Conservation (phyloP, 345 rosid genomes). For the Citrus mangshanensis region DNA sequence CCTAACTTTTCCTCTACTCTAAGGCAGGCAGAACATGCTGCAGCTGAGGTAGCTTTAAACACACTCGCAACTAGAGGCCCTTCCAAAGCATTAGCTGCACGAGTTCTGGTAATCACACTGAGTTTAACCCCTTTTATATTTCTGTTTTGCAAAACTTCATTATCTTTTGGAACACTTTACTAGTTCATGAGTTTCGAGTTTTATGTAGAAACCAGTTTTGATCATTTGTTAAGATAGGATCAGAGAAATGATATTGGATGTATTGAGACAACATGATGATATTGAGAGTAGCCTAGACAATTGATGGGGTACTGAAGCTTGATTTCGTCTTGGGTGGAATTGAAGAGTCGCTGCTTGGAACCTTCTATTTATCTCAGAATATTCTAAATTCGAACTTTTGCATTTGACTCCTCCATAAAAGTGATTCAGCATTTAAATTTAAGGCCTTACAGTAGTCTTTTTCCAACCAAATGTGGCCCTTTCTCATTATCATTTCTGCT, state of each 20-base stretch:
- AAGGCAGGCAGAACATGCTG: constrained; percentile 82
- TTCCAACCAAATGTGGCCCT: background rate
- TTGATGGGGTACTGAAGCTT: background rate
- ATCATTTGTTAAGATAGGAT: background rate
- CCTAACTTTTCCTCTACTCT: constrained; percentile 64
- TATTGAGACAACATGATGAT: background rate
- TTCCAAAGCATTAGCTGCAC: constrained; percentile 59
- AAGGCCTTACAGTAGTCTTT: background rate
- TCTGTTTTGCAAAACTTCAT: background rate
- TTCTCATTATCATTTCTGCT: background rate
- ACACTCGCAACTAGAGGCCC: constrained; percentile 66
- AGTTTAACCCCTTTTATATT: background rate
- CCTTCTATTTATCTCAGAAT: background rate
- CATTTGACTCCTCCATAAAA: background rate
- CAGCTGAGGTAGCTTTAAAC: constrained; percentile 73
- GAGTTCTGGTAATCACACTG: constrained; percentile 44
- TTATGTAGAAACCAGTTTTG: background rate
- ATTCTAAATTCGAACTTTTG: background rate
- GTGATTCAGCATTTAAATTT: background rate
- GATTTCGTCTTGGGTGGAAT: background rate
- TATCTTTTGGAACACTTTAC: background rate
- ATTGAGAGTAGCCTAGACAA: background rate
- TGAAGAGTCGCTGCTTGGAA: background rate
- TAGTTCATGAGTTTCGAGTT: background rate
- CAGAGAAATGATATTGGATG: background rate